Base-by-base conservation (phyloP, 2,329 filamentous ascomycete genomes). In the Aspergillus japonicus region DNA sequence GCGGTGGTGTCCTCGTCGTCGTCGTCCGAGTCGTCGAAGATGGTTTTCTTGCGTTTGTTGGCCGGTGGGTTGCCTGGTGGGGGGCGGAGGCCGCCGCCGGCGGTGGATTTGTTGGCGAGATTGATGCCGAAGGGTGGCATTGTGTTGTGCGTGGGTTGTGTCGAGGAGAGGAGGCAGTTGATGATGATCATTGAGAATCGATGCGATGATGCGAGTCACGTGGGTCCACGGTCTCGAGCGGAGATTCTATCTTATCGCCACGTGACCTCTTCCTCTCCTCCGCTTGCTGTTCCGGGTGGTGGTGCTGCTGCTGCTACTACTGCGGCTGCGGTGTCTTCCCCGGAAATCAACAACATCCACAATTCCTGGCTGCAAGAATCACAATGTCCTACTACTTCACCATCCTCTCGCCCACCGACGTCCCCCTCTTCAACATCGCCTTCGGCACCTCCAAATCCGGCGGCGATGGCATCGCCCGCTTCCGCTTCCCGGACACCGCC, bases 301-400 rank as follows among this genome's bases (percentile, higher is more conserved):
- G n/a, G n/a, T n/a, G n/a, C n/a, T n/a, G 24, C 26, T 10, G 21
- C 47, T 23, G 23, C 23, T 23, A 2, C 23, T 23, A 2, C 21
- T 23, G 39, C n/a, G 21, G 21, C 35, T 33, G 21, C 31, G 31
- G 21, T 55, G 31, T 35, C 44, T 50, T n/a, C 35, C 23, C 12
- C 50, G 21, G 12, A 16, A 29, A 29, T 8, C n/a, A 50, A 12
- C 35, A 39, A n/a, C 8, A 23, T 33, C 56, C 21, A 21, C 21
- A 21, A 21, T 21, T 21, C 21, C 8, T 10, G 14, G 11, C 11
- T 35, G 33, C 10, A 35, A 35, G 12, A 12, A 5, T 4, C 42
- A 82, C 68, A 65, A 98, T 98, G 95, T 97, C 93, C 62, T 99
- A 98, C 84, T 97, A 97, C 82, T 98, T 99, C 80, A 91, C 91